Percentiles rank a stretch among this genome's conserved stretches.
phyloP scores from a whole-genome alignment of 495 filamentous ascomycete genomes.

The Margaritispora aquatica region DNA sequence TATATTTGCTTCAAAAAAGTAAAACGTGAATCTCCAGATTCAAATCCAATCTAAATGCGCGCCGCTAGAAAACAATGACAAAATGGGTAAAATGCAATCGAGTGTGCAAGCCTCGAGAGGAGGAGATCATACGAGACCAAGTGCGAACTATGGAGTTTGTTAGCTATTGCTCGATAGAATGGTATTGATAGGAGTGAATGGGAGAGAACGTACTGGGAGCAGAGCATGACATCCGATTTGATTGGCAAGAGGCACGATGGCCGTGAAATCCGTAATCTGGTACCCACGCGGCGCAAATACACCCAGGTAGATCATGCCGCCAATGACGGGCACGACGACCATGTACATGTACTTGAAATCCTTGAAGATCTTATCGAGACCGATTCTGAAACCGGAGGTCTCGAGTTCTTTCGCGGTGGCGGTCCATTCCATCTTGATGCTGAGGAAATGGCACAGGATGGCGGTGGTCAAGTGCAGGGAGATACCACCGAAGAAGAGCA shows the following conservation, averaged over 20 bases:
- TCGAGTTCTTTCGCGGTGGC: slow-evolving; percentile 57
- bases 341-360: slow-evolving; percentile 22
- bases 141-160: not conserved
- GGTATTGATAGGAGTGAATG: not conserved
- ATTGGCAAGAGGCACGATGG: slow-evolving; percentile 34
- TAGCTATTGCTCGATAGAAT: not conserved
- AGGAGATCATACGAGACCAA: not conserved
- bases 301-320: slow-evolving; percentile 32
- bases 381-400: slow-evolving; percentile 18
- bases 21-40: too few relatives aligned
- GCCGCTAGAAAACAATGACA: not conserved
- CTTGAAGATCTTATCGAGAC: slow-evolving; percentile 19
- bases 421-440: slow-evolving; percentile 56
- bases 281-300: slow-evolving; percentile 29
- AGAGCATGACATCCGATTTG: slow-evolving; percentile 24
- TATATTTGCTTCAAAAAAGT: not conserved
- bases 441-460: slow-evolving; percentile 53
- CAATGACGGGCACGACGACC: slow-evolving; percentile 10
- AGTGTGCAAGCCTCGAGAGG: too few relatives aligned
- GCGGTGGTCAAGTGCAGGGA: slow-evolving; percentile 54
- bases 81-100: too few relatives aligned
- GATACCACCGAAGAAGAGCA: slow-evolving; percentile 56
- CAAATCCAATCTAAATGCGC: not conserved
- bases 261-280: slow-evolving; percentile 31
- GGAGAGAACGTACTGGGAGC: slow-evolving; percentile 6